Evolutionary conservation across 805 yeast genomes (phyloP), one percentile per base, ranked within the genome.

Genomic region (Candida pseudoglaebosa): DNA sequence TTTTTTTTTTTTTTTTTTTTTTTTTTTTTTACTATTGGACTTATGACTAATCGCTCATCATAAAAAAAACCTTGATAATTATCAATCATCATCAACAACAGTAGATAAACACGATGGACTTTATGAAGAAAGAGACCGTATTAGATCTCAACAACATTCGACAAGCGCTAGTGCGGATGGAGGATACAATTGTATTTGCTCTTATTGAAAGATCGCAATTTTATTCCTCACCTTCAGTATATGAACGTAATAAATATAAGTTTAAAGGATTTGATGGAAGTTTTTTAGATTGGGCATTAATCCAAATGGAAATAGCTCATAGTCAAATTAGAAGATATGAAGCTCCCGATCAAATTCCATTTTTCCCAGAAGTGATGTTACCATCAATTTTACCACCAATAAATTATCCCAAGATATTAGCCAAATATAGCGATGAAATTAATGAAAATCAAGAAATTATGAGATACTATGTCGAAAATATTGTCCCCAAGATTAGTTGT

Each of bases 131-230:
- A 13, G 84, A 82, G 35, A 77, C 95, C 0, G 96, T 87, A 5
- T 72, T 93, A 36, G 77, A 88, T 52, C 68, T 93, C 42, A 70
- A 68, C 50, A 89, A 93, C 62, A 93, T 93, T 52, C 79, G 99
- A 45, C 80, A 77, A 43, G 84, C 87, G 13, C 70, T 93, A 34
- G 82, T 90, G 28, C 78, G 96, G 39, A 88, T 93, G 96, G 99
- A 93, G 57, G 98, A 93, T 61, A 85, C 97, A 5, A 89, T 93
- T 50, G 84, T 93, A 44, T 93, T 90, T 70, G 85, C 83, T 41
- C 76, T 93, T 49, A 90, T 93, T 43, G 99, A 93, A 60, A 74
- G 99, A 47, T 86, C 96, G 2, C 96, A 91, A 64, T 91, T 87
- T 56, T 80, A 70, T 49, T 74, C 75, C 21, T 80, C 88, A 38